Conservation (phyloP, 352 stramenopile genomes). For the Phytopythium ostracodes region DNA sequence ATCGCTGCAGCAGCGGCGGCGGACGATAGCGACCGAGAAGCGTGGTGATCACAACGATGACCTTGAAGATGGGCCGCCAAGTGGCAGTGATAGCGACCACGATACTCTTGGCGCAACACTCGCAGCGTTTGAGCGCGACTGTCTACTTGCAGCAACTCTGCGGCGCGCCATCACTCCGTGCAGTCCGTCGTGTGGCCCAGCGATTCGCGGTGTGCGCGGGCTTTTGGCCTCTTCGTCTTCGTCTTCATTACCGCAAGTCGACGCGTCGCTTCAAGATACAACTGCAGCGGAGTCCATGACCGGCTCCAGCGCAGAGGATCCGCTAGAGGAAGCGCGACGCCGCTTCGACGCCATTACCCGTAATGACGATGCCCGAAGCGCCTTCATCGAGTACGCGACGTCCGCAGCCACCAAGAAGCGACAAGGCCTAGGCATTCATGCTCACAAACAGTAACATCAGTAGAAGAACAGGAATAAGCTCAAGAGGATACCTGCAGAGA, state of each 20-base stretch:
- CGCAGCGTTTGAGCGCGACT: slow-evolving; percentile 47
- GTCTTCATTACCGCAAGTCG: not conserved
- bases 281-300: not conserved
- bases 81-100: slow-evolving; percentile 9
- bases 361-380: slow-evolving; percentile 11
- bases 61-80: not conserved
- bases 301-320: not conserved
- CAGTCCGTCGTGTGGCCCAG: slow-evolving; percentile 42
- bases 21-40: not conserved
- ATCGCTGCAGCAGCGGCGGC: slow-evolving; percentile 19
- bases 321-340: slow-evolving; percentile 18
- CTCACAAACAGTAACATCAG: not conserved
- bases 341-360: slow-evolving; percentile 43
- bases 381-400: slow-evolving; percentile 30
- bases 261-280: not conserved
- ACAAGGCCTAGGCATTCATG: not conserved
- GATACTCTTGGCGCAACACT: slow-evolving; percentile 19
- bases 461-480: not conserved
- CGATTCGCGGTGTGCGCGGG: not conserved
- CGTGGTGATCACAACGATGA: not conserved
- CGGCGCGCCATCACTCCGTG: slow-evolving; percentile 26
- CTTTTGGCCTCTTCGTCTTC: not conserved
- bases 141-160: slow-evolving; percentile 42
- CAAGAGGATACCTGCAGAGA: too few species aligned
- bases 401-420: slow-evolving; percentile 1